Conservation (phyloP, 192 early-diverging fungal species). For the Gonapodya prolifera region DNA sequence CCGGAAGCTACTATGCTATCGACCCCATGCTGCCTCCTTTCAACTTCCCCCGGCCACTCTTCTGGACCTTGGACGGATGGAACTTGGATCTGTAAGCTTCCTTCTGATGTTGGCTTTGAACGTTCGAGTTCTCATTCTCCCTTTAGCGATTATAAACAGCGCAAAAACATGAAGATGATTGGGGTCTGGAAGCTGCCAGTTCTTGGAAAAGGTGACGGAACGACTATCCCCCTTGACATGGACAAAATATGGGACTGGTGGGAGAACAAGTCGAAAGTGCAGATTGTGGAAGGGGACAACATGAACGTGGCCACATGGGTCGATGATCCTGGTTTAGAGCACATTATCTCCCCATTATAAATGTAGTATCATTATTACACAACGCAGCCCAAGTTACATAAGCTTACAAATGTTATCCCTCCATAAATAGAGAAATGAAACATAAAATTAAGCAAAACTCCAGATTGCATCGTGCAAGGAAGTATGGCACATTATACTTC, state of each 20-base stretch:
- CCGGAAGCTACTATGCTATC: conserved; percentile 10
- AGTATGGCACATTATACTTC: not conserved
- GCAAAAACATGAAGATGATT: not conserved
- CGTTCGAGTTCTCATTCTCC: not conserved
- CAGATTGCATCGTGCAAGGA: no score
- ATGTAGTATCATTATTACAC: no score
- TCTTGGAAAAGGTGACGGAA: not conserved
- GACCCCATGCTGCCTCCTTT: conserved; percentile 12
- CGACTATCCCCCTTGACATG: not conserved
- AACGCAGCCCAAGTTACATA: no score
- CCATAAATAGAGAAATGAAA: no score
- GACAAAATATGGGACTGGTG: not conserved
- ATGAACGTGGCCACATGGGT: not conserved
- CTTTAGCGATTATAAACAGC: not conserved
- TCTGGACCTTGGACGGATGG: conserved; percentile 11
- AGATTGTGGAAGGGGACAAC: not conserved
- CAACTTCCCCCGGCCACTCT: conserved; percentile 18
- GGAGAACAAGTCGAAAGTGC: not conserved
- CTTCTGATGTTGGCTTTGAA: not conserved
- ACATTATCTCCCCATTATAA: not conserved
- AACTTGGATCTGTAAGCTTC: not conserved
- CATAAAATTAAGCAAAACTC: no score
- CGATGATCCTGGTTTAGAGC: not conserved
- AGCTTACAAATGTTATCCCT: no score
- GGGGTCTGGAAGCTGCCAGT: not conserved